Base-by-base conservation (phyloP, 371 early-diverging fungal genomes). In the Rhizopus sp. region DNA sequence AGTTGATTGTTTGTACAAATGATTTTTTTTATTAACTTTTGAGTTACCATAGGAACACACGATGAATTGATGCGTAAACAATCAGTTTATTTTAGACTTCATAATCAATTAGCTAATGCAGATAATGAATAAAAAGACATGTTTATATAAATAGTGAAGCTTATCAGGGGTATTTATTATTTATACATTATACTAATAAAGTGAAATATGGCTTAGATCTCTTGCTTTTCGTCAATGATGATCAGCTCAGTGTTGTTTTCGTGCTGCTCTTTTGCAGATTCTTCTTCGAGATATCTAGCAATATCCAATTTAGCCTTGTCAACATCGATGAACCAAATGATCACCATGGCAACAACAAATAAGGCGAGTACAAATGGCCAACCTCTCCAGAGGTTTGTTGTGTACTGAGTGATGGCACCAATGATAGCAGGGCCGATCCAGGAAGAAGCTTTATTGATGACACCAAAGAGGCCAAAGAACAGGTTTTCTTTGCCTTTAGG, bases 341-440 rank as follows among this genome's bases (percentile, higher is more conserved):
- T 62, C 1, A 59, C 37, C 0, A 73, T 66, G 1, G 81, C 72
- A 7, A 70, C 57, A 10, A 77, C 61, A 54, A 82, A 81, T 6
- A 85, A 52, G 5, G 68, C 78, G 15, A 82, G 64, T 0, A 81
- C 77, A 62, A 85, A 80, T 37, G 79, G 80, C 72, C 82, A 85
- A 4, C 83, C 83, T 38, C 69, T 67, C 63, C 81, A 73, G 16
- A 80, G 68, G 32, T 82, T 79, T 23, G 70, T 68, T 6, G 82
- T 76, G n/a, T 73, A 46, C 41, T 73, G 61, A 1, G 81, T 76
- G 17, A 85, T 81, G 1, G 82, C 85, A 6, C 79, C 83, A 37
- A 83, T 81, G 15, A 82, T 69, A 34, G 81, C 79, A 9, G 85
- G 85, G 16, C 85, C 85, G 30, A 85, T 77, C 82, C 82, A 85